Conservation (phyloP, 2,329 filamentous ascomycete genomes). For the Sporothrix euskadiensis region DNA sequence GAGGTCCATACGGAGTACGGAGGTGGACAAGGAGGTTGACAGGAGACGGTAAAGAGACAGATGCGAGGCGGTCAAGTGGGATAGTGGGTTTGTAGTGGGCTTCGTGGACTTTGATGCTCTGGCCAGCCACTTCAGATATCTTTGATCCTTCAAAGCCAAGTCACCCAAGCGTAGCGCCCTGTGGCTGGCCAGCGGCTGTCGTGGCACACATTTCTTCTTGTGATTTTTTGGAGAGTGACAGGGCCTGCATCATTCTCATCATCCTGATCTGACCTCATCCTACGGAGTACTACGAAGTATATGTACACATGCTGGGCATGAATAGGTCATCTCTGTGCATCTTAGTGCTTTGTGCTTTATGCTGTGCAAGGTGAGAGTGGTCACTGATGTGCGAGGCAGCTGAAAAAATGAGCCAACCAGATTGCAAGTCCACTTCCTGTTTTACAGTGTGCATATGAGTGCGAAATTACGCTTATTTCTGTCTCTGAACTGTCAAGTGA, state of each 20-base stretch:
- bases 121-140: conserved; percentile 10
- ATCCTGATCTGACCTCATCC: background rate
- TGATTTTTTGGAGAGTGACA: background rate
- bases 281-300: no score
- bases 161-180: conserved; percentile 11
- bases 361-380: background rate
- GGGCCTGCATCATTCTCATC: background rate
- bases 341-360: background rate
- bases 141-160: background rate
- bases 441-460: background rate
- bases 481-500: background rate
- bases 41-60: background rate
- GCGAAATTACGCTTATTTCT: conserved; percentile 5
- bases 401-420: background rate
- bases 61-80: conserved; percentile 14
- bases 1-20: background rate
- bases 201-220: background rate
- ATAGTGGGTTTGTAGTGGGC: background rate
- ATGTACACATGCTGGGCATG: background rate
- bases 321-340: background rate
- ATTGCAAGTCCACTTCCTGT: background rate
- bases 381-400: background rate
- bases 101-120: background rate
- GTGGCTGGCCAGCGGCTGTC: conserved; percentile 1
- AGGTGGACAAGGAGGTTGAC: background rate